Base-by-base conservation (phyloP, 148 eudicot species). In the Rhododendron ovatum region DNA sequence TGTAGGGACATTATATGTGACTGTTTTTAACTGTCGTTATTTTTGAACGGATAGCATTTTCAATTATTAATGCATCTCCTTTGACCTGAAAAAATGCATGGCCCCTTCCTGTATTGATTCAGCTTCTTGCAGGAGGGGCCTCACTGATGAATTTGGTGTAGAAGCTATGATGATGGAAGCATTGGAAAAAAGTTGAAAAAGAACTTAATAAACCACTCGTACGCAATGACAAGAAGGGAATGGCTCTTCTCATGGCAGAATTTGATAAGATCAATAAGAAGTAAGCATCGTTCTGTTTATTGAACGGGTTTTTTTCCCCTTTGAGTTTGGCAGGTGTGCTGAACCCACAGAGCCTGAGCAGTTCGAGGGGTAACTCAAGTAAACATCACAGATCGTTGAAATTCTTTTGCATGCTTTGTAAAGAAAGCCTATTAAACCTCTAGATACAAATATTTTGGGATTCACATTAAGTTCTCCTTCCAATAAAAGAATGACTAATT, bases 91-190 rank as follows among this genome's bases (percentile, higher is more conserved):
- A 13, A 48, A 12, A 15, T 22, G 14, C 59, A 79, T 53, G 41
- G 20, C 8, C 17, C n/a, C 67, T 81, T 81, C 65, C 45, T 53
- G 9, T 57, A 35, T 53, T 55, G 83, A 30, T 55, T 4, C 26
- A 81, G 6, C 33, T 7, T 84, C 84, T 45, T 89, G 89, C 92
- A 95, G 99, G 96, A 93, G 95, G 76, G 98, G 98, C 82, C 92
- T 95, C 65, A 51, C 92, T 86, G 99, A 96, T 88, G 95, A 95
- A 5, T 94, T 94, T 80, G 99, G 98, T 86, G 94, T 92, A 11
- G 98, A 95, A 91, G 92, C 93, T 39, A 88, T 96, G 99, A 94
- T 94, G 99, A 91, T 94, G 91, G 95, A 93, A 53, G 99, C 98
- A 30, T 89, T 96, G 84, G 98, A 96, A 22, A 96, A 93, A 93